phyloP scores from a whole-genome alignment of 345 rosid genomes.

The Hibiscus tridactylites region DNA sequence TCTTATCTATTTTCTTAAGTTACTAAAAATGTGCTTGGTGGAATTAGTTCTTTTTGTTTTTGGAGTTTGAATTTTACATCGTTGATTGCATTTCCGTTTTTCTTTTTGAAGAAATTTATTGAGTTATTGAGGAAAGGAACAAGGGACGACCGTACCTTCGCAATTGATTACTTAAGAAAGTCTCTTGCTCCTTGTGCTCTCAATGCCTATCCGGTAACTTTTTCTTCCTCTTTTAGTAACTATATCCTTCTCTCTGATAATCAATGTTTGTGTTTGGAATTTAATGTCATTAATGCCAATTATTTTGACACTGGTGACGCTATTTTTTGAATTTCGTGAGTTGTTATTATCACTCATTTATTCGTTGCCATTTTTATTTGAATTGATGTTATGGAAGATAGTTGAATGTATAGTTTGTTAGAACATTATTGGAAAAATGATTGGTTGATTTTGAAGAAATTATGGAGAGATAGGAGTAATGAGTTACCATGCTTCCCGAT shows the following conservation, averaged over 20 bases:
- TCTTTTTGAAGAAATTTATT: constrained; percentile 61
- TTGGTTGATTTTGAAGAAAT: background rate
- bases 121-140: constrained; percentile 83
- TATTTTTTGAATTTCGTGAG: background rate
- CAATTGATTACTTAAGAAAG: constrained; percentile 74
- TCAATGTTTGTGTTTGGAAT: background rate
- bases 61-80: background rate
- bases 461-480: constrained; percentile 6
- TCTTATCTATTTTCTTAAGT: background rate
- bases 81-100: background rate
- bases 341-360: background rate
- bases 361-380: background rate
- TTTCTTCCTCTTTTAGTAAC: background rate
- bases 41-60: background rate
- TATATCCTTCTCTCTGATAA: background rate
- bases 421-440: background rate
- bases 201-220: constrained; percentile 80
- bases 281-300: background rate
- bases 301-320: background rate
- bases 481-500: background rate
- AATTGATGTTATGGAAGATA: background rate
- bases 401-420: background rate
- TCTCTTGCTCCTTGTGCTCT: constrained; percentile 94
- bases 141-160: constrained; percentile 47
- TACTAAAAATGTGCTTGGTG: constrained; percentile 2